These are phyloP conservation scores for Thalassia testudinum DNA, from an alignment of 116 monocot genomes.

Conservation along the genomic window DNA sequence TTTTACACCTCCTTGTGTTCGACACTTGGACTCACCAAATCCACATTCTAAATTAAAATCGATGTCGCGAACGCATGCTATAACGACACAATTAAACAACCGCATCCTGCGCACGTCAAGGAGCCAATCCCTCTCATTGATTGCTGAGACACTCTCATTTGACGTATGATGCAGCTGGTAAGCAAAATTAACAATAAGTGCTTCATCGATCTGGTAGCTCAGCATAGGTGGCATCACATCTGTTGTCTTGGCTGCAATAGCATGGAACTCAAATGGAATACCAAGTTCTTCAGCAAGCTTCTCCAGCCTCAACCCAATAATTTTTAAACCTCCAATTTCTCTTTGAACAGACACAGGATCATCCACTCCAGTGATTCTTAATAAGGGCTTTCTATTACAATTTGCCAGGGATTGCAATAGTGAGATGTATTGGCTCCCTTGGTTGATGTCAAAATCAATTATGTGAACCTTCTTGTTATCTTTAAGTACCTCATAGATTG, in stretches of 20 bases:
- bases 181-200: conserved; percentile 85
- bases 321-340: conserved; percentile 62
- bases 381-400: conserved; percentile 18
- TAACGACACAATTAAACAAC: too few relatives aligned
- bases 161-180: conserved; percentile 98
- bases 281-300: conserved; percentile 49
- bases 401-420: conserved; percentile 61
- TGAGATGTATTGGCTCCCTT: conserved; percentile 87
- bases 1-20: too few relatives aligned
- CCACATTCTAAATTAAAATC: too few relatives aligned
- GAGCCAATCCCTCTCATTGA: conserved; percentile 81
- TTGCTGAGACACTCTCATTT: conserved; percentile 91
- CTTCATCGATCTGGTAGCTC: conserved; percentile 47
- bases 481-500: conserved; percentile 59
- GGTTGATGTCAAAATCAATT: conserved; percentile 88
- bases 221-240: conserved; percentile 77
- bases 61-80: too few relatives aligned
- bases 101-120: too few relatives aligned
- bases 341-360: conserved; percentile 92
- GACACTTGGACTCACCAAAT: too few relatives aligned
- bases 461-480: conserved; percentile 75
- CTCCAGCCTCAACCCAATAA: conserved; percentile 74
- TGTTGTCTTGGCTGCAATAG: conserved; percentile 37
- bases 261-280: conserved; percentile 64
- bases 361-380: conserved; percentile 92